Evolutionary conservation across 495 filamentous ascomycete species (phyloP), one percentile per base, ranked within the genome.

Genomic region (Trypethelium eluteriae): DNA sequence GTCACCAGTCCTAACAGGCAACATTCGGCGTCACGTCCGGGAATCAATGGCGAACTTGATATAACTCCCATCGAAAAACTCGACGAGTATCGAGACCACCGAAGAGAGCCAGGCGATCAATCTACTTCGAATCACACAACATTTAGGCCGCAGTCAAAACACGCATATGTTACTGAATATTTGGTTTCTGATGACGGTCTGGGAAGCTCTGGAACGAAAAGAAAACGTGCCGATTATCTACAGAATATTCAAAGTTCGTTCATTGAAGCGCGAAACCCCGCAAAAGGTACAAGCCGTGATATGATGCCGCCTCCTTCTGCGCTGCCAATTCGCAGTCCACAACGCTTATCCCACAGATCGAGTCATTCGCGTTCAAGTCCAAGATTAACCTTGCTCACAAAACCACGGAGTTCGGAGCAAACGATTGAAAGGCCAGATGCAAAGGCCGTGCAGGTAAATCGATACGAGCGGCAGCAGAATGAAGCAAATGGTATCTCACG

Each of bases 231-330:
- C 11, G 61, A 71, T n/a, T 49, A 9, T 25, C n/a, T 59, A 11
- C 66, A 72, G 14, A 64, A 46, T 25, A 32, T 7, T 11, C 64
- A 50, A 18, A 2, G 12, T 12, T 36, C 25, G 4, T 49, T 62
- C 12, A 64, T 64, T 16, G 63, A 65, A 32, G 7, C 62, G 18
- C 53, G 34, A 12, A 12, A 53, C 25, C 56, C 10, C 36, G 44
- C 38, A 39, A 47, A 62, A 10, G 64, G 49, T 9, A 39, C 35
- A n/a, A 74, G 72, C 57, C 64, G 70, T 36, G 72, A 75, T 16
- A 39, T 74, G 2, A 77, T 76, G 74, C 75, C 75, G 25, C 75
- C 74, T 32, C 75, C 74, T 7, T 2, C n/a, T 9, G 7, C 32
- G 14, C 7, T 59, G 7, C 53, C 53, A 59, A 35, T 10, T 9